Conservation (phyloP, 306 rosid species). For the Trifolium repens region DNA sequence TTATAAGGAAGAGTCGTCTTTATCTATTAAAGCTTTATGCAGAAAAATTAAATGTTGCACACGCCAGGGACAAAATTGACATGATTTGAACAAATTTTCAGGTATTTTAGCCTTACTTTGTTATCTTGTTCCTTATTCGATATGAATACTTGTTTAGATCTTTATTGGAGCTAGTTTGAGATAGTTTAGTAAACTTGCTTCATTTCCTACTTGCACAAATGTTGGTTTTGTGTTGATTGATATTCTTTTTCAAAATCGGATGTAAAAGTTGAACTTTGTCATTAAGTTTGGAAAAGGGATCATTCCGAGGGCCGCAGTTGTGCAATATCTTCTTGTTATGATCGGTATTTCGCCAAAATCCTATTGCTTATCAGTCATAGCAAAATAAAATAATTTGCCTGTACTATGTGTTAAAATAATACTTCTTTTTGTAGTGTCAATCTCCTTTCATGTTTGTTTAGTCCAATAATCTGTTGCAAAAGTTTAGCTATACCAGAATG, state of each 20-base stretch:
- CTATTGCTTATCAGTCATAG: neutral
- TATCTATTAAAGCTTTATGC: neutral
- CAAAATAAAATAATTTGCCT: neutral
- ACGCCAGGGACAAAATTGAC: neutral
- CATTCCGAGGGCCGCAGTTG: constrained; percentile 50
- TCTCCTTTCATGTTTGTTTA: neutral
- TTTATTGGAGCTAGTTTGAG: neutral
- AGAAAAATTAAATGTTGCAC: neutral
- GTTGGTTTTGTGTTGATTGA: neutral
- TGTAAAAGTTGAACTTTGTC: too few species aligned
- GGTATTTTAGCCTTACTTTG: neutral
- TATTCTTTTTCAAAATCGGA: neutral
- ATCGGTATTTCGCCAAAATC: neutral
- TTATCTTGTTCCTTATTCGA: neutral
- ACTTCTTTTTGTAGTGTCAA: neutral
- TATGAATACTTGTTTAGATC: neutral
- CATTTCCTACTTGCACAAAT: neutral
- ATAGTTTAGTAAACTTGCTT: neutral
- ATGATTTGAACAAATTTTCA: neutral
- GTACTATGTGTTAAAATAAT: neutral
- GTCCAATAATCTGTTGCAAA: neutral
- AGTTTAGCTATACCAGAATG: neutral
- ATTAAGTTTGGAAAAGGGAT: constrained; percentile 51
- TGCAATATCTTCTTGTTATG: constrained; percentile 30
- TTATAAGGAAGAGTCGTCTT: neutral